Percentiles rank a stretch among this genome's conserved stretches.
These are phyloP conservation scores for Casuarina cunninghamiana DNA, from an alignment of 306 rosid species.

Conservation along the genomic window DNA sequence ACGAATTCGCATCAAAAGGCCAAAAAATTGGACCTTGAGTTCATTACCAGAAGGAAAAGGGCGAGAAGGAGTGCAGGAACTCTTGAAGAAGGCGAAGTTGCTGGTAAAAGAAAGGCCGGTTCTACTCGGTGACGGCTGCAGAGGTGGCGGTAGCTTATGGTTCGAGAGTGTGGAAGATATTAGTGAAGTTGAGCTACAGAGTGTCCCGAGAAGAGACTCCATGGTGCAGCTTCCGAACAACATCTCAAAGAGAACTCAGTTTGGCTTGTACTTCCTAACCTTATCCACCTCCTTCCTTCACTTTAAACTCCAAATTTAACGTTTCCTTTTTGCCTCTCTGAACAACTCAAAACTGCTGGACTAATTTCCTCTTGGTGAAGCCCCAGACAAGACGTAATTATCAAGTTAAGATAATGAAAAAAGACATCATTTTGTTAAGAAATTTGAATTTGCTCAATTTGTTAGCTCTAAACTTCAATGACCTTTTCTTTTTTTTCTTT, in stretches of 20 bases:
- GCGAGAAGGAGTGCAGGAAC: conserved; percentile 31
- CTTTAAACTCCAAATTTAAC: too few relatives aligned
- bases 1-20: background rate
- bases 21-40: background rate
- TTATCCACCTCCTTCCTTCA: background rate
- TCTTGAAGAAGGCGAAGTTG: conserved; percentile 27
- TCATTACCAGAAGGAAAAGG: conserved; percentile 36
- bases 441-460: too few relatives aligned
- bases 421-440: too few relatives aligned
- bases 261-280: background rate
- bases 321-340: too few relatives aligned
- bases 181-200: conserved; percentile 29
- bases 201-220: conserved; percentile 52
- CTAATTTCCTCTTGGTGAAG: too few relatives aligned
- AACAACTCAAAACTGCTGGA: too few relatives aligned
- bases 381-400: too few relatives aligned
- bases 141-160: conserved; percentile 10
- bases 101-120: conserved; percentile 12
- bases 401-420: too few relatives aligned
- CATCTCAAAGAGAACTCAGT: background rate
- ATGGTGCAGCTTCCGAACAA: conserved; percentile 17
- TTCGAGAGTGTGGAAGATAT: conserved; percentile 23
- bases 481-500: too few relatives aligned
- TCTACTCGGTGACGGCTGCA: conserved; percentile 19
- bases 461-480: too few relatives aligned